Evolutionary conservation across 108 stramenopile genomes (phyloP).

Genomic region (Cyclostephanos invisitatus): DNA sequence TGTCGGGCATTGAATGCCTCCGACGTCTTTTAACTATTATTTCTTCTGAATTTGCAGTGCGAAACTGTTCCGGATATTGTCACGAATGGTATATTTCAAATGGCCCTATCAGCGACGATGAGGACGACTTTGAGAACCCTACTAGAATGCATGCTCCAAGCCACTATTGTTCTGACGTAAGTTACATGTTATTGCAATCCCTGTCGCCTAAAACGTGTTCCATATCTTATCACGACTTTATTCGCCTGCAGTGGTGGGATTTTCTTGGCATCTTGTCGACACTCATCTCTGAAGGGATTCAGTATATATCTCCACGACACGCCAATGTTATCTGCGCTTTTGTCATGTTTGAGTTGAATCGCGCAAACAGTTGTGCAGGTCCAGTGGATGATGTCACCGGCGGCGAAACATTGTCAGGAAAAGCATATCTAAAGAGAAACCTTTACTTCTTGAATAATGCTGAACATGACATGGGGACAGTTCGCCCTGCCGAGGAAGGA

Average conservation of each 20-base stretch:
- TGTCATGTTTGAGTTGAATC: slow-evolving; percentile 28
- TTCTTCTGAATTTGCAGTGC: slow-evolving; percentile 41
- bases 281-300: slow-evolving; percentile 35
- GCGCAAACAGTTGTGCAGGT: slow-evolving; percentile 1
- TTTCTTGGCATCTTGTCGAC: slow-evolving; percentile 33
- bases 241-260: slow-evolving; percentile 27
- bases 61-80: slow-evolving; percentile 43
- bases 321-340: slow-evolving; percentile 44
- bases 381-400: neutral
- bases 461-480: slow-evolving; percentile 8
- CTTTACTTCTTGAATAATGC: slow-evolving; percentile 35
- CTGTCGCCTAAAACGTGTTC: neutral
- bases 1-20: slow-evolving; percentile 28
- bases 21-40: slow-evolving; percentile 41
- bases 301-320: slow-evolving; percentile 41
- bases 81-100: slow-evolving; percentile 33
- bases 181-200: slow-evolving; percentile 2
- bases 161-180: slow-evolving; percentile 50
- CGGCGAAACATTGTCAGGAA: slow-evolving; percentile 11
- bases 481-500: slow-evolving; percentile 1
- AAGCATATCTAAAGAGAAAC: slow-evolving; percentile 38
- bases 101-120: slow-evolving; percentile 10
- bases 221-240: neutral
- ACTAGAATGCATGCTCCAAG: slow-evolving; percentile 18
- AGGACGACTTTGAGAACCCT: slow-evolving; percentile 11